Evolutionary conservation across 805 yeast species (phyloP), one percentile per base, ranked within the genome.

Genomic region (Yarrowia sp.): DNA sequence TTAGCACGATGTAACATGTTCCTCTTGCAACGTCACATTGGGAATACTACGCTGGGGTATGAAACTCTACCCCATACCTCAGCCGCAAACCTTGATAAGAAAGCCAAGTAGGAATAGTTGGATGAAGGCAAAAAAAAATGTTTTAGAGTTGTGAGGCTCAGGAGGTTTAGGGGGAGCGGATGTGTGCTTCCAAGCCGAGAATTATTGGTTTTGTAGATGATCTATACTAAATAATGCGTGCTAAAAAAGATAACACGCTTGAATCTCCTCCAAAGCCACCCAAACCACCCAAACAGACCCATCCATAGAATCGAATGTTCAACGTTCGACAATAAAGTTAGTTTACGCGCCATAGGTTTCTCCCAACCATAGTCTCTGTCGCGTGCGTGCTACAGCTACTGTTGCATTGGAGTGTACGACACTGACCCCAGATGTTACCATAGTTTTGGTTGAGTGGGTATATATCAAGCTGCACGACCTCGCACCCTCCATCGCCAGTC

Each of bases 361-460:
- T 31, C 38, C 38, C 55, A 47, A 47, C 55, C 55, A 47, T 47
- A 47, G 55, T 47, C 38, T 47, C 32, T 31, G 53, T 46, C 55
- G 55, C 55, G 55, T 47, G 55, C 38, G 27, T 13, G 33, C n/a
- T 42, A n/a, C n/a, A n/a, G 51, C 51, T 47, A 32, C 55, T 31
- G 55, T 47, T 47, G 38, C 55, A 47, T 32, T 21, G 19, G 38
- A 14, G 19, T 31, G 14, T 27, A 32, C 55, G 38, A 47, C 55
- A 21, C 55, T 47, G n/a, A 31, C 55, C 55, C 55, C 38, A 32
- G 38, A 47, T 47, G 55, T 47, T 31, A 47, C 55, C 55, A 47
- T 47, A 47, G 55, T 31, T 47, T 32, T 47, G 55, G 38, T 21
- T 9, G 36, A 41, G n/a, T 2, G 36, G 19, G 36, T 47, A 47